Base-by-base conservation (phyloP, 352 stramenopile species). In the Phytophthora hybrid region DNA sequence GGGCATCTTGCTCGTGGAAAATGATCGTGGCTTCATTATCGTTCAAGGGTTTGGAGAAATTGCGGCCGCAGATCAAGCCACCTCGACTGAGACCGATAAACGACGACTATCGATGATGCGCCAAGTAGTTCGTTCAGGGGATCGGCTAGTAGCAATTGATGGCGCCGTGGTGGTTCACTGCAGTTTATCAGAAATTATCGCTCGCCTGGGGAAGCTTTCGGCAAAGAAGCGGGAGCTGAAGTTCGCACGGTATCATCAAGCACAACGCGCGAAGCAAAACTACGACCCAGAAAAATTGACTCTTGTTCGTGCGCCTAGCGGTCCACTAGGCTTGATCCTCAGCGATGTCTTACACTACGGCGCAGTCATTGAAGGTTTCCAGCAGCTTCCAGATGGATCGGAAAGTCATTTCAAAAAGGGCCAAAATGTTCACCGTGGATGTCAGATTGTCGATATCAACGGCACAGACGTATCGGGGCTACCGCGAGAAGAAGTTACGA, bases 251-350 rank as follows among this genome's bases (percentile, higher is more conserved):
- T 91, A 91, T 61, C 73, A 85, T 59, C 29, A 56, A 44, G 76
- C 66, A 14, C 41, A 59, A 5, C 77, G 73, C 59, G 44, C 71
- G 21, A 59, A 54, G 10, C 78, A 77, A 31, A 71, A 62, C 31
- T 88, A 77, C 54, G 85, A 92, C 46, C 68, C 89, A 3, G 85
- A 87, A 63, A 91, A 90, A 63, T 67, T 90, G 10, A 74, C 89
- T 47, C 71, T 82, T 11, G 64, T 81, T 31, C 64, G 76, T 1
- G 74, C 79, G 16, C 76, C 80, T 0, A 70, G 56, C n/a, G 85
- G 85, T 3, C 83, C 83, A 1, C 66, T 92, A 3, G 85, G 83
- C 3, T 53, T 91, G 7, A 62, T 82, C 21, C 83, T 91, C 46
- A 82, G 79, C 37, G 77, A 90, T 23, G 56, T 47, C 34, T 67